A percentile compares a stretch with the other conserved stretches of the same genome.
phyloP scores from a whole-genome alignment of 305 asterid genomes.

The Solanum aculeatissimum region DNA sequence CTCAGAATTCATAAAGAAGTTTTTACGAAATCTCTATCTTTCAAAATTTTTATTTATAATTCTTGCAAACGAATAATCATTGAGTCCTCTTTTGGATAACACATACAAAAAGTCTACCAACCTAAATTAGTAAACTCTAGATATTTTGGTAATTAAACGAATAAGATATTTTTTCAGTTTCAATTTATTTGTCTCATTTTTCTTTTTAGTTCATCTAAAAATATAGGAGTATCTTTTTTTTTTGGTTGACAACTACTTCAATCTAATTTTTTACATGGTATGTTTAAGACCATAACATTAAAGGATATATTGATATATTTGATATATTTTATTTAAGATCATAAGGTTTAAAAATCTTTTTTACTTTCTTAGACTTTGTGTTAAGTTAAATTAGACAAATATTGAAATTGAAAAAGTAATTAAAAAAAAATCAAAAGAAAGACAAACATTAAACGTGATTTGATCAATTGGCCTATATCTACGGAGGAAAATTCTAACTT shows the following conservation, averaged over 20 bases:
- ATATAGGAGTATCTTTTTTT: neutral
- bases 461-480: neutral
- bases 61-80: neutral
- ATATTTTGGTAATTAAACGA: neutral
- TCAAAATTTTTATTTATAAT: neutral
- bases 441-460: neutral
- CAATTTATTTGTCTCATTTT: neutral
- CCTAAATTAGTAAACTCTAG: neutral
- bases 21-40: neutral
- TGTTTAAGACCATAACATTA: neutral
- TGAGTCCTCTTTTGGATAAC: neutral
- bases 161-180: neutral
- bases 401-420: neutral
- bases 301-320: neutral
- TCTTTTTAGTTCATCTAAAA: neutral
- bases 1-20: neutral
- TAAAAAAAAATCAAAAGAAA: neutral
- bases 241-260: neutral
- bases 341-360: neutral
- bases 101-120: neutral
- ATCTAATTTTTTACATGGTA: neutral
- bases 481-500: no score
- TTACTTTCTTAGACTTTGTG: neutral
- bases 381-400: neutral
- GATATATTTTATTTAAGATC: neutral